Conservation (phyloP, 192 early-diverging fungal genomes). For the Coemansia umbellata region DNA sequence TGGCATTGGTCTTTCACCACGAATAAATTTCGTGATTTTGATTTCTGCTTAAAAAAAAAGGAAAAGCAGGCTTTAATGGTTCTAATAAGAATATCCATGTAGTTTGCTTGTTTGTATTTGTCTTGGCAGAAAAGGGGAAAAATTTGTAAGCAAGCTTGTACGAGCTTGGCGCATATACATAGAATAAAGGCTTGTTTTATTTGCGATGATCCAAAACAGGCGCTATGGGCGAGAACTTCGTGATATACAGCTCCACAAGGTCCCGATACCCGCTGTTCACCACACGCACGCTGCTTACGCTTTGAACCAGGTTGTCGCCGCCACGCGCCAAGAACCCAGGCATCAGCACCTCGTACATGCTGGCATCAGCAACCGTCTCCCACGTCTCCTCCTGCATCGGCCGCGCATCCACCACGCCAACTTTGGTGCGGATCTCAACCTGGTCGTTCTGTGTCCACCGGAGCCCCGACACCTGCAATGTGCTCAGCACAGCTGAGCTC, state of each 20-base stretch:
- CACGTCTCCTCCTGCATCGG: constrained; percentile 19
- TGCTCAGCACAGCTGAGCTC: constrained; percentile 40
- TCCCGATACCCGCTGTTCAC: constrained; percentile 6
- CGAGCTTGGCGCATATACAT: too few relatives aligned
- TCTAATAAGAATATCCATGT: too few relatives aligned
- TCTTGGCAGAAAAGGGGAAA: too few relatives aligned
- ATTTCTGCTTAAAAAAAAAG: too few relatives aligned
- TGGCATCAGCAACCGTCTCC: constrained; percentile 39
- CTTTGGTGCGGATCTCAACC: constrained; percentile 6
- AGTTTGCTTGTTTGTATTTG: too few relatives aligned
- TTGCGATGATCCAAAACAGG: constrained; percentile 33
- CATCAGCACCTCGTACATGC: constrained; percentile 52
- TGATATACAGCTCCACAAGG: constrained; percentile 28
- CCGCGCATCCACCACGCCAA: constrained; percentile 12
- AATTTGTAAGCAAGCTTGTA: background rate
- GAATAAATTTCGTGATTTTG: too few relatives aligned
- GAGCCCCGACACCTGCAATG: constrained; percentile 63
- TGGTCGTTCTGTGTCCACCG: constrained; percentile 9
- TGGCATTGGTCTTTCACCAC: too few relatives aligned
- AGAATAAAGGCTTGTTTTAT: background rate
- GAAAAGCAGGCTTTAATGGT: too few relatives aligned
- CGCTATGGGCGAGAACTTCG: constrained; percentile 30
- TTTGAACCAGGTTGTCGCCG: constrained; percentile 58
- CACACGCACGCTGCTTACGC: background rate
- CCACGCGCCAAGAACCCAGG: constrained; percentile 60